Conservation (phyloP, 2,329 filamentous ascomycete genomes). For the Shiraia sp. region DNA sequence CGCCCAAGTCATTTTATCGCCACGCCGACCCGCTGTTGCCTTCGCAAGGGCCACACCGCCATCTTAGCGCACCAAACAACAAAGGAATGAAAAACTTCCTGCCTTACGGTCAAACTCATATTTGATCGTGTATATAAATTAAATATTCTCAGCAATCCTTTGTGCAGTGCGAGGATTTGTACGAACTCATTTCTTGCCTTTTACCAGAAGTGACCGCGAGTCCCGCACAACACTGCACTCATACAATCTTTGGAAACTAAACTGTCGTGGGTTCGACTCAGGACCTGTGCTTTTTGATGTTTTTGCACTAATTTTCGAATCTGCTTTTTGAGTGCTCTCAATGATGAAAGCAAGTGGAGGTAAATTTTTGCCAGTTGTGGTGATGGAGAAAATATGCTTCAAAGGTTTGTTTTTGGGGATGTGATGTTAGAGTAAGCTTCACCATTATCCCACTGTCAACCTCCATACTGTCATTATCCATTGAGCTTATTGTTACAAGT, state of each 20-base stretch:
- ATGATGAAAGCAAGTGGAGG: not conserved
- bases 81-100: not conserved
- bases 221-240: conserved; percentile 63
- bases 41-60: not conserved
- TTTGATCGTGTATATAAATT: conserved; percentile 16
- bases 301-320: conserved; percentile 17
- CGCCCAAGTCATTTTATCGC: conserved; percentile 1
- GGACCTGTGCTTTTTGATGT: conserved; percentile 39
- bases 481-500: no score
- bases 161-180: conserved; percentile 71
- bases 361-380: not conserved
- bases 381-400: no score
- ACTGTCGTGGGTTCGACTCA: conserved; percentile 46
- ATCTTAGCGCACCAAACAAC: not conserved
- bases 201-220: conserved; percentile 79
- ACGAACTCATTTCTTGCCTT: conserved; percentile 77
- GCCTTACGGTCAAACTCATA: no score
- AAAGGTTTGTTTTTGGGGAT: no score
- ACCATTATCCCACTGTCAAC: no score
- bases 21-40: not conserved
- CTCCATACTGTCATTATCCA: no score
- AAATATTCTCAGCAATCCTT: conserved; percentile 10
- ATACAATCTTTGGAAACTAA: conserved; percentile 61
- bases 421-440: no score
- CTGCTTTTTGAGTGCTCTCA: not conserved